Conservation (phyloP, 1,284 basidiomycete species). For the Cerioporus squamosus region DNA sequence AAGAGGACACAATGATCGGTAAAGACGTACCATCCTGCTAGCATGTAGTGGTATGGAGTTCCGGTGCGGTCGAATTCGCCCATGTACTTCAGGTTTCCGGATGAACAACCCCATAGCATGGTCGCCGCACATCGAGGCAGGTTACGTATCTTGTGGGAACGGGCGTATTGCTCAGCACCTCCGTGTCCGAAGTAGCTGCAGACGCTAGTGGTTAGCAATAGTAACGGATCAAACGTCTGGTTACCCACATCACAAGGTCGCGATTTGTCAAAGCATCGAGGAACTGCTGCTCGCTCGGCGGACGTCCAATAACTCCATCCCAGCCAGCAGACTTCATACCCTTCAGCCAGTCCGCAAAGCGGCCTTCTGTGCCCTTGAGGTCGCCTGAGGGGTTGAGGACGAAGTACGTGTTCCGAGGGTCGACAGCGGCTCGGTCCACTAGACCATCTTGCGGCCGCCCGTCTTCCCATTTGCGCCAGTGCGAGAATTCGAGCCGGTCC, state of each 20-base stretch:
- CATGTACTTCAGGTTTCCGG: slow-evolving; percentile 85
- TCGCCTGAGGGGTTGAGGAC: slow-evolving; percentile 95
- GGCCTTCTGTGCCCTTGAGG: slow-evolving; percentile 80
- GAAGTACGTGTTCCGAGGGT: slow-evolving; percentile 78
- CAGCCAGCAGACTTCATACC: slow-evolving; percentile 77
- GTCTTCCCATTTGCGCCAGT: slow-evolving; percentile 38
- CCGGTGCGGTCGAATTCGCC: slow-evolving; percentile 93
- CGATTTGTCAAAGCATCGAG: slow-evolving; percentile 68
- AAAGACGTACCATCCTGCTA: slow-evolving; percentile 87
- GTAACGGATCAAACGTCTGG: neutral
- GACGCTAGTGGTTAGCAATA: neutral
- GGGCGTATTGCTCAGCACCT: slow-evolving; percentile 93
- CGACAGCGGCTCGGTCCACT: slow-evolving; percentile 56
- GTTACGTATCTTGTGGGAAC: slow-evolving; percentile 83
- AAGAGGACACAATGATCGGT: neutral
- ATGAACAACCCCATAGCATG: slow-evolving; percentile 99
- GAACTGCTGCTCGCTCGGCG: slow-evolving; percentile 85
- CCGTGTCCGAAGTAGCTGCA: slow-evolving; percentile 95
- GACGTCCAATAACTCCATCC: slow-evolving; percentile 80
- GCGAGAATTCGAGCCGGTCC: slow-evolving; percentile 75
- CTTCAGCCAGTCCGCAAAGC: slow-evolving; percentile 80
- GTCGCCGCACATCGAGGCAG: slow-evolving; percentile 86
- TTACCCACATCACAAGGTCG: slow-evolving; percentile 85
- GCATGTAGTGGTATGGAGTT: slow-evolving; percentile 93
- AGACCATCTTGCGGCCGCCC: slow-evolving; percentile 14